Evolutionary conservation across 1,139 yeast species (phyloP), one percentile per base, ranked within the genome.

Genomic region (Sugiyamaella sp.): DNA sequence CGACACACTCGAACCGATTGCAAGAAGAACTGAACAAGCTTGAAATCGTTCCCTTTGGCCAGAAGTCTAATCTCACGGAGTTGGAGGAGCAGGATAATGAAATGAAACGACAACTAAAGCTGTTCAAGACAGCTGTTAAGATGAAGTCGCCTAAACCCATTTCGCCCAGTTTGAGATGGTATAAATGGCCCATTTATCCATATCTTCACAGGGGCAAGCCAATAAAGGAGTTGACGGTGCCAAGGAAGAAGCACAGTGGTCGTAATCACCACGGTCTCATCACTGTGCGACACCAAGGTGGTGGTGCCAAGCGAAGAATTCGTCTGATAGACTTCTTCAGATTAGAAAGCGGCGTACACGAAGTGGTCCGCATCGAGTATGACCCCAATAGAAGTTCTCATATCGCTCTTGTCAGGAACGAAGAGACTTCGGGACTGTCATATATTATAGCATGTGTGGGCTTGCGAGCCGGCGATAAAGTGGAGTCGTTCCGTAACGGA

Each of bases 311-410:
- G 71, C 85, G 90, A 67, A 82, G 99, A 71, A 80, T 87, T 42
- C 81, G 99, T 66, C 71, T 88, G 46, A 80, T 93, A 25, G 99
- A 93, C 71, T 85, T 85, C 66, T 77, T 77, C 64, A 80, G 99
- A 66, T 67, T 71, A 45, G 79, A 70, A 2, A 72, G 83, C 1
- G 99, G 98, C 21, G 80, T 79, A 52, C 95, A 89, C 63, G 79
- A 81, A 20, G 98, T 93, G 20, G 75, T 85, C 55, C 79, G 99
- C 67, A 89, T 93, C 56, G 99, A 93, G 72, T 89, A 90, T 68
- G 99, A 93, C 72, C 99, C 99, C 45, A 89, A 89, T 66, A 81
- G 99, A 76, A 81, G 95, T 4, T 89, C 95, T 4, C 99, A 93
- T 72, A 86, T 93, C 70, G 99, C 99, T 0, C 75, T 93, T 58